Evolutionary conservation across 345 rosid species (phyloP).

Genomic region (Gossypioides kirkii): DNA sequence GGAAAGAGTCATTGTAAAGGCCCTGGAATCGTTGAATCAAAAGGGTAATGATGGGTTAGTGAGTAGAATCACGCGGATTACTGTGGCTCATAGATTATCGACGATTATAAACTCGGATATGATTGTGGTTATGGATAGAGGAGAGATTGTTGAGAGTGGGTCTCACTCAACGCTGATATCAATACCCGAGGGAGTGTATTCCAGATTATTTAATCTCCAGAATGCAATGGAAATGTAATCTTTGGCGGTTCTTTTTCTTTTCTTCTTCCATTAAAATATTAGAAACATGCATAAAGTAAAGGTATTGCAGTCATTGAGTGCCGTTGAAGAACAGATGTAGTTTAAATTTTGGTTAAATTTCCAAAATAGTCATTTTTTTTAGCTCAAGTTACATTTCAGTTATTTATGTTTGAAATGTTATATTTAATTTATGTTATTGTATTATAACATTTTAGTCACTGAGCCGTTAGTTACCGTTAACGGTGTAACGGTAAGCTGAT

Average conservation of each 20-base stretch:
- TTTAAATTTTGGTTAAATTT: no score
- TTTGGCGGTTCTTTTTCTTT: background rate
- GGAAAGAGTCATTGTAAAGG: constrained; percentile 51
- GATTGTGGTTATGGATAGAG: constrained; percentile 68
- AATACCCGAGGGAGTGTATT: constrained; percentile 45
- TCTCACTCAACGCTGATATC: constrained; percentile 49
- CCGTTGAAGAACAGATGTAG: no score
- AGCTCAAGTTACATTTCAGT: no score
- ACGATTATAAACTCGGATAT: constrained; percentile 59
- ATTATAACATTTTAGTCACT: no score
- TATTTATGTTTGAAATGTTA: no score
- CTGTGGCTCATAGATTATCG: constrained; percentile 79
- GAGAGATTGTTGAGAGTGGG: constrained; percentile 67
- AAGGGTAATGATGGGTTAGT: constrained; percentile 23
- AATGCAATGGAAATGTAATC: constrained; percentile 12
- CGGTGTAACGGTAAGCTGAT: no score
- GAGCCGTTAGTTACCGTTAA: no score
- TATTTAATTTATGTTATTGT: no score
- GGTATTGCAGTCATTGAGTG: no score
- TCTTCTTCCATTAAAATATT: no score
- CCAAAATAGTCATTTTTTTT: no score
- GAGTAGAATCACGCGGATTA: constrained; percentile 46
- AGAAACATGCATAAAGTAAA: no score
- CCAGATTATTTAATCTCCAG: constrained; percentile 56
- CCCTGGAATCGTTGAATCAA: constrained; percentile 41